Conservation (phyloP, 371 early-diverging fungal species). For the Mucor piriformis region DNA sequence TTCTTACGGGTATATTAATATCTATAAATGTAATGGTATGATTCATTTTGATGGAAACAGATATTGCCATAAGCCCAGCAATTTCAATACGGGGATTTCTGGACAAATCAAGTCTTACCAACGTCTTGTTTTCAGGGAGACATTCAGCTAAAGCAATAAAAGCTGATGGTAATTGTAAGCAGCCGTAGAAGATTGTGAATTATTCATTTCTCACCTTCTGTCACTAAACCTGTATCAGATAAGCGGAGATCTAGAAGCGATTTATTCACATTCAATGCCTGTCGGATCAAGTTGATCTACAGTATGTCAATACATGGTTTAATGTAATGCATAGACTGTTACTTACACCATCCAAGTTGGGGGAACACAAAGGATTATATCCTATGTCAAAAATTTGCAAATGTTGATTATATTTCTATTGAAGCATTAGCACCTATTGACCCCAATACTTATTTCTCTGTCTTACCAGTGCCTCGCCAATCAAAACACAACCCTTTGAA, state of each 20-base stretch:
- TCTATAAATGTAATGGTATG: conserved; percentile 71
- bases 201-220: conserved; percentile 52
- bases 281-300: conserved; percentile 58
- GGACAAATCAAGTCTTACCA: conserved; percentile 74
- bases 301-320: neutral
- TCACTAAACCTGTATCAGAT: conserved; percentile 60
- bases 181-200: neutral
- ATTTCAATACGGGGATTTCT: conserved; percentile 72
- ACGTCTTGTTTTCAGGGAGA: conserved; percentile 70
- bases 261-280: conserved; percentile 67
- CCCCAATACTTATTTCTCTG: conserved; percentile 46
- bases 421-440: conserved; percentile 34
- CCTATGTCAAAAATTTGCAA: conserved; percentile 50
- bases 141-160: conserved; percentile 81
- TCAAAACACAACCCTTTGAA: conserved; percentile 45
- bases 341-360: conserved; percentile 54
- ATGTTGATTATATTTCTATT: conserved; percentile 50
- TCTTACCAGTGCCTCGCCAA: conserved; percentile 61
- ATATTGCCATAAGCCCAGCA: conserved; percentile 80
- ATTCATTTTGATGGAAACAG: conserved; percentile 75
- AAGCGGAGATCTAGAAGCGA: conserved; percentile 65
- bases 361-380: conserved; percentile 40
- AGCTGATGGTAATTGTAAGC: conserved; percentile 23
- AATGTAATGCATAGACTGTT: neutral
- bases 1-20: conserved; percentile 65